Base-by-base conservation (phyloP, 1,139 yeast species). In the Saccharomyces uvarum region DNA sequence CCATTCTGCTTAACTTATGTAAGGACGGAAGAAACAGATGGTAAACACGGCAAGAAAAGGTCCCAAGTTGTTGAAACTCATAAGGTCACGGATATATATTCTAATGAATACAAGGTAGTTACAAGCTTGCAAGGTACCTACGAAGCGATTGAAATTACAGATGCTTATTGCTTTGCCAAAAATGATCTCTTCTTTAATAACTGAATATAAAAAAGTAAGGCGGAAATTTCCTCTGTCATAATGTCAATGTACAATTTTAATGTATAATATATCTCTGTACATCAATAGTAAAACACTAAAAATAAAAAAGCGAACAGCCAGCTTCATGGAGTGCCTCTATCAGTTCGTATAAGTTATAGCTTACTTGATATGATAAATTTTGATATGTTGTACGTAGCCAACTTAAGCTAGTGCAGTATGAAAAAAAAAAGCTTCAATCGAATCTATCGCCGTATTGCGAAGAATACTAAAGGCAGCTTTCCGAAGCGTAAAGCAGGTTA, bases 81-180 rank as follows among this genome's bases (percentile, higher is more conserved):
- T 59, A 83, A 87, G 2, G 82, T 91, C 32, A 76, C 81, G 7
- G 84, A 85, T 60, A 88, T 91, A 38, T 75, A 81, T 72, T 84
- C 80, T 2, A 72, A 82, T 64, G 88, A 84, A 62, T 83, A 88
- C 67, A 77, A 82, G 51, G 84, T 88, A 4, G 75, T 78, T 65
- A 93, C 96, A 1, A 87, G 89, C 61, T 75, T 88, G 61, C 97
- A 91, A 68, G 99, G 99, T 49, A 86, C 90, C 3, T 93, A 95
- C 67, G 97, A 91, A 69, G 97, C 97, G 7, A 80, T 88, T 47
- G 90, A 87, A 64, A 82, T 93, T 11, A 81, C 82, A 55, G 99
- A 93, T 72, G 86, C 86, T 16, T 86, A 75, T 70, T 93, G 99
- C 75, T 75, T 68, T 53, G 76, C 76, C 21, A 72, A 75, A 61